Percentiles rank a stretch among this genome's conserved stretches.
Evolutionary conservation across 2,329 filamentous ascomycete genomes (phyloP).

Genomic region (Colletotrichum liaoningense): DNA sequence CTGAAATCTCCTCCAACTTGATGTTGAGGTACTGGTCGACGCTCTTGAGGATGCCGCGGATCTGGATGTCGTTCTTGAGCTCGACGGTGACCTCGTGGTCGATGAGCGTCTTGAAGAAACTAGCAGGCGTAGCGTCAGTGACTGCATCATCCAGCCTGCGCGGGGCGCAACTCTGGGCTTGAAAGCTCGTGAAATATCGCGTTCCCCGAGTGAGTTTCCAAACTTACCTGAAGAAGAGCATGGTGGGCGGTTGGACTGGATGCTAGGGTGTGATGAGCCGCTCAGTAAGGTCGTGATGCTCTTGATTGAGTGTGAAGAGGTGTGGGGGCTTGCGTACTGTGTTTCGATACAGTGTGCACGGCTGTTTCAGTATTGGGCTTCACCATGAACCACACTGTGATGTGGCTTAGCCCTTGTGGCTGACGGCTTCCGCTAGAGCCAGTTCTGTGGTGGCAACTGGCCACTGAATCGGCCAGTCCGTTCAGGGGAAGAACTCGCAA

Average conservation of each 20-base stretch:
- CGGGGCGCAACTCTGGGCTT: background rate
- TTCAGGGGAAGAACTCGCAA: conserved; percentile 3
- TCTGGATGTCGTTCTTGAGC: conserved; percentile 99
- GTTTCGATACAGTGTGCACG: background rate
- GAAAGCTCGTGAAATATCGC: background rate
- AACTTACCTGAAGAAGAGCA: conserved; percentile 59
- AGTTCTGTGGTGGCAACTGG: conserved; percentile 14
- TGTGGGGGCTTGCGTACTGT: conserved; percentile 17
- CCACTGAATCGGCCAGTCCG: conserved; percentile 12
- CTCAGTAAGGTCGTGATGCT: conserved; percentile 25
- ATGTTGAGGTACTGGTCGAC: conserved; percentile 99
- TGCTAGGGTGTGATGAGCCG: conserved; percentile 23
- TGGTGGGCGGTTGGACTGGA: conserved; percentile 41
- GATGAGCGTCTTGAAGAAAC: conserved; percentile 99
- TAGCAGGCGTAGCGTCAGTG: conserved; percentile 47
- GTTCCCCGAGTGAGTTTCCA: background rate
- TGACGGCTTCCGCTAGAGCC: background rate
- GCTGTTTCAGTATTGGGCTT: background rate
- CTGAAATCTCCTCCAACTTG: conserved; percentile 94
- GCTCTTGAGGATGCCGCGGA: conserved; percentile 94
- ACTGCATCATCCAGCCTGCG: background rate
- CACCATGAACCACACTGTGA: background rate
- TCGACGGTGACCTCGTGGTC: conserved; percentile 98
- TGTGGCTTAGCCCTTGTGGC: conserved; percentile 12
- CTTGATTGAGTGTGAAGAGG: conserved; percentile 15